Percentiles rank a stretch among this genome's conserved stretches.
Conservation (phyloP, 1,284 basidiomycete genomes). For the Polyporus tsugae region DNA sequence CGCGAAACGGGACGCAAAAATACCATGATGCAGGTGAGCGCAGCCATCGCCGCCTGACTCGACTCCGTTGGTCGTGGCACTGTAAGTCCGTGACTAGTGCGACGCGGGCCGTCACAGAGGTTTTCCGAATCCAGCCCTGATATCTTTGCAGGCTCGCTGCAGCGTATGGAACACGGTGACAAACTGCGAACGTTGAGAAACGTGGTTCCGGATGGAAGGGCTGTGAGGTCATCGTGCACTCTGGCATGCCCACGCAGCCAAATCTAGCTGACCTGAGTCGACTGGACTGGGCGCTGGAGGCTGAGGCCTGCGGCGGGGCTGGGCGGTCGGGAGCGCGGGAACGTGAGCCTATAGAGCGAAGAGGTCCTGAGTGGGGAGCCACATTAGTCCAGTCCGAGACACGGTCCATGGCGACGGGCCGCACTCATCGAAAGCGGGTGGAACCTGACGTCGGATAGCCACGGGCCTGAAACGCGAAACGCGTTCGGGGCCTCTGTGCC, state of each 20-base stretch:
- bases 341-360: neutral
- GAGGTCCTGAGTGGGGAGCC: neutral
- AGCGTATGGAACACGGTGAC: neutral
- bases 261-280: constrained; percentile 1
- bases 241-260: constrained; percentile 12
- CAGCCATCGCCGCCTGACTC: constrained; percentile 5
- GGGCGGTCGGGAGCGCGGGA: constrained; percentile 5
- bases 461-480: constrained; percentile 35
- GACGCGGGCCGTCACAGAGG: neutral
- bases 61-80: constrained; percentile 3
- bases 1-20: constrained; percentile 4
- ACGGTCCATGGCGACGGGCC: constrained; percentile 11
- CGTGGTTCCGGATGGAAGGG: constrained; percentile 8
- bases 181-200: neutral
- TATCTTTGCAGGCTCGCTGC: neutral
- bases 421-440: constrained; percentile 25
- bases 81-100: constrained; percentile 1
- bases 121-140: neutral
- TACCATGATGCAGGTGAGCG: constrained; percentile 9
- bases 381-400: constrained; percentile 3
- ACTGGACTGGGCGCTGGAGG: neutral
- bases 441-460: constrained; percentile 17
- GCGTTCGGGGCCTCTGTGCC: constrained; percentile 23
- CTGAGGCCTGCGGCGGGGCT: neutral
- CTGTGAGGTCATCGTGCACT: constrained; percentile 26